phyloP scores from a whole-genome alignment of 768 basidiomycete genomes.

The Kwoniella mangroviensis region DNA sequence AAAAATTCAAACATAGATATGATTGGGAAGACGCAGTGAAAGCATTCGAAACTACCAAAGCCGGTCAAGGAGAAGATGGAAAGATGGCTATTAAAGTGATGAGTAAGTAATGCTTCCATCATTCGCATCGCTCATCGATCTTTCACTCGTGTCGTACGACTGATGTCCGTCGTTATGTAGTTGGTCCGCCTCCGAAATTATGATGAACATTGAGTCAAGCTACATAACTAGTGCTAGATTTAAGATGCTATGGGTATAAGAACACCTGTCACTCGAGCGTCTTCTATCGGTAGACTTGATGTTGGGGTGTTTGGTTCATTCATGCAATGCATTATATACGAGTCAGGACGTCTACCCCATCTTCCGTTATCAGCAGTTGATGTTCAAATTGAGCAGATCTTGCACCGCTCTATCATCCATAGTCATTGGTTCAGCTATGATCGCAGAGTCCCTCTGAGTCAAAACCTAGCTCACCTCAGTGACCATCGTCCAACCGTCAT shows the following conservation, averaged over 20 bases:
- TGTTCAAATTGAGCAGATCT: conserved; percentile 86
- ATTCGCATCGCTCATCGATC: not conserved
- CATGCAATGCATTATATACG: conserved; percentile 4
- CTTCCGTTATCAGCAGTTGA: conserved; percentile 80
- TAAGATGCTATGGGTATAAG: too few species aligned
- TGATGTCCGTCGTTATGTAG: not conserved
- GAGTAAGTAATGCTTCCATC: not conserved
- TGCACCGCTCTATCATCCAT: conserved; percentile 68
- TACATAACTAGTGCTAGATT: too few species aligned
- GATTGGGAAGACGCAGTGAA: conserved; percentile 73
- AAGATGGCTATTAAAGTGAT: conserved; percentile 58
- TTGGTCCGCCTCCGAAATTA: conserved; percentile 1
- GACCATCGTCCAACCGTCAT: conserved; percentile 92
- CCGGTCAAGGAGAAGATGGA: conserved; percentile 81
- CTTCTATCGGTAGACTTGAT: too few species aligned
- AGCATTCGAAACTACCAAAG: conserved; percentile 79
- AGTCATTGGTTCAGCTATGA: conserved; percentile 1
- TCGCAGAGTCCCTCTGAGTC: not conserved
- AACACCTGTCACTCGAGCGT: too few species aligned
- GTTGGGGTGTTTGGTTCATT: too few species aligned
- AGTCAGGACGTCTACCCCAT: conserved; percentile 79
- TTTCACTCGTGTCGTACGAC: not conserved
- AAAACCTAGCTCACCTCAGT: conserved; percentile 67
- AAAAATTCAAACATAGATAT: conserved; percentile 61
- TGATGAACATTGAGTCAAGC: not conserved